Conservation (phyloP, 2,329 filamentous ascomycete genomes). For the Cladobotryum protrusum region DNA sequence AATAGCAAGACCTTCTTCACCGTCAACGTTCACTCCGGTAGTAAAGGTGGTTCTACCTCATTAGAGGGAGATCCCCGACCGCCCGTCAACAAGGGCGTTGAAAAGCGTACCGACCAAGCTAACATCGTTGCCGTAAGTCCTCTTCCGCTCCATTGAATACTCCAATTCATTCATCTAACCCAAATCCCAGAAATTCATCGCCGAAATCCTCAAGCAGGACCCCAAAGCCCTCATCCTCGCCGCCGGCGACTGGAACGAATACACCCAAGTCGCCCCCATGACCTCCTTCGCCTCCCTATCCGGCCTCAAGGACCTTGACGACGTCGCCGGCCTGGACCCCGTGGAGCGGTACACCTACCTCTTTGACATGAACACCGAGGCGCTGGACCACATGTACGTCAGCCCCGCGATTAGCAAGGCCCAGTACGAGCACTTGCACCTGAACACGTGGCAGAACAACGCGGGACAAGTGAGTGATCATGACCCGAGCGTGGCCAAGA, state of each 20-base stretch:
- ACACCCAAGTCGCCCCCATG: slow-evolving; percentile 55
- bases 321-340: slow-evolving; percentile 43
- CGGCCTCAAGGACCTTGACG: slow-evolving; percentile 56
- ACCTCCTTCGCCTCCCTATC: slow-evolving; percentile 46
- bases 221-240: slow-evolving; percentile 51
- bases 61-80: slow-evolving; percentile 60
- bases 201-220: slow-evolving; percentile 51
- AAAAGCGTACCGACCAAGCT: slow-evolving; percentile 50
- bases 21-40: slow-evolving; percentile 62
- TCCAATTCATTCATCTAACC: no score
- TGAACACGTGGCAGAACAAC: slow-evolving; percentile 61
- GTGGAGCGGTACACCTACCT: slow-evolving; percentile 65
- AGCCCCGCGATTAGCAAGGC: slow-evolving; percentile 44
- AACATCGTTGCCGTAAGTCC: slow-evolving; percentile 49
- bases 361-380: slow-evolving; percentile 63
- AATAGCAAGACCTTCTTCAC: slow-evolving; percentile 56
- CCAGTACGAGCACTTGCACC: slow-evolving; percentile 60
- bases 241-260: slow-evolving; percentile 70
- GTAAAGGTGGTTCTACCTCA: slow-evolving; percentile 59
- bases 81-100: slow-evolving; percentile 59
- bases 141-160: no score
- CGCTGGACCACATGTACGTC: slow-evolving; percentile 65
- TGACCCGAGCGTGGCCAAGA: slow-evolving; percentile 58
- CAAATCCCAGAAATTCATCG: slow-evolving; percentile 47
- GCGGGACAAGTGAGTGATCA: slow-evolving; percentile 58